Percentiles rank a stretch among this genome's conserved stretches.
Conservation (phyloP, 2,329 filamentous ascomycete species). For the Ilyonectria mors-panacis region DNA sequence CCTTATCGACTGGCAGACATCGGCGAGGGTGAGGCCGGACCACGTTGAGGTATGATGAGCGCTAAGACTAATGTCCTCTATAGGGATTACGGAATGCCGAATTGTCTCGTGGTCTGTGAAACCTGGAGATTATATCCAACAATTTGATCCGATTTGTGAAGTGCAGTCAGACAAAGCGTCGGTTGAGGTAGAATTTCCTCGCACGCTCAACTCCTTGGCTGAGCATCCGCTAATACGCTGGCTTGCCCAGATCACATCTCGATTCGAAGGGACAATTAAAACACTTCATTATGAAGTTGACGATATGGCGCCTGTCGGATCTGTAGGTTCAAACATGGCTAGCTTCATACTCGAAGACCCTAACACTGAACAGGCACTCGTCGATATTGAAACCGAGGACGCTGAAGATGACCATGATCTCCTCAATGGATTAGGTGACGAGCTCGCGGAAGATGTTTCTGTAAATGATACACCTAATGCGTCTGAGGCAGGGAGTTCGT, state of each 20-base stretch:
- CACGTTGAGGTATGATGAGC: neutral
- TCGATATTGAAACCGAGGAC: conserved; percentile 24
- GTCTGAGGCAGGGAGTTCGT: neutral
- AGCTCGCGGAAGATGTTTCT: neutral
- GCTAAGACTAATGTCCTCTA: neutral
- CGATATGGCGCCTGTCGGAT: conserved; percentile 21
- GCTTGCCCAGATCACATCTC: conserved; percentile 27
- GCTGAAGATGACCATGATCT: neutral
- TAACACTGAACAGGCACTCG: conserved; percentile 2
- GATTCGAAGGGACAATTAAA: conserved; percentile 20
- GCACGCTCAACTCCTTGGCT: neutral
- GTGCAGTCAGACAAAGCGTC: conserved; percentile 35
- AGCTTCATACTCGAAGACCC: neutral
- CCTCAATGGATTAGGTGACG: neutral
- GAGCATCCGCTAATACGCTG: neutral
- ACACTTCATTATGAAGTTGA: conserved; percentile 23
- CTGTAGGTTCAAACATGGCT: conserved; percentile 7
- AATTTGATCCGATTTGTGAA: conserved; percentile 34
- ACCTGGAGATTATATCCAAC: conserved; percentile 14
- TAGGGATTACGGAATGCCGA: conserved; percentile 34
- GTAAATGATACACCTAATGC: neutral
- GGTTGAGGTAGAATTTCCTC: conserved; percentile 18
- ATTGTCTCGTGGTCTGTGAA: conserved; percentile 30
- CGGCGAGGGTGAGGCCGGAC: conserved; percentile 28
- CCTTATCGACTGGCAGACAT: conserved; percentile 31